Base-by-base conservation (phyloP, 805 yeast genomes). In the Sungouiella thailandica region DNA sequence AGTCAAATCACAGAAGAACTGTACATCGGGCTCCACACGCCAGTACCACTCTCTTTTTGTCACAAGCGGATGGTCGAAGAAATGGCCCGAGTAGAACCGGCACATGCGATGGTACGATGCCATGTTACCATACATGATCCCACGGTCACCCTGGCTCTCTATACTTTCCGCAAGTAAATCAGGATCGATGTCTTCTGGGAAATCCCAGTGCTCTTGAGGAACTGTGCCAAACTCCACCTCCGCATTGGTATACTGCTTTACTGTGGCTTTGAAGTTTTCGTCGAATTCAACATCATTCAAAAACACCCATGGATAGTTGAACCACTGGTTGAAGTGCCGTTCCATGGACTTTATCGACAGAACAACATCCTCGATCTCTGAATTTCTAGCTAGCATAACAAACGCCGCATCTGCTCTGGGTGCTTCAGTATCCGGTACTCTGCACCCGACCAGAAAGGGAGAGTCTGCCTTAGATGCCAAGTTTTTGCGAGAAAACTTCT, bases 1-100 rank as follows among this genome's bases (percentile, higher is more conserved):
- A 0, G 95, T 82, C 35, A 88, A 58, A 56, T 90, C 97, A 60
- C 98, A 90, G 55, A 71, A 87, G 53, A 86, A 87, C 44, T 84
- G 80, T 25, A 90, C 93, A 44, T 83, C 83, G 3, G 97, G 97
- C 57, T 93, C 98, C 9, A 93, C 87, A 36, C 97, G 71, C 96
- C 97, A 89, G 60, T 88, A 90, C 94, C 96, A 90, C 41, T 88
- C 87, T 36, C 78, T 70, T 39, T 77, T 71, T 32, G 59, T 58
- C 27, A 90, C 80, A 41, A 85, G 53, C 5, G 83, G 83, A 56
- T 90, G 96, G 39, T 80, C 75, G 61, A 76, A 86, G 52, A 90
- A 90, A 37, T 69, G 68, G 1, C 96, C 95, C 0, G 94, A 78
- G 53, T 84, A 47, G 35, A 47, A 47, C 2, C 51, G 49, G 55